Percentiles rank a stretch among this genome's conserved stretches.
These are phyloP conservation scores for Geotrichum restrictum DNA, from an alignment of 1,139 yeast species.

Conservation along the genomic window DNA sequence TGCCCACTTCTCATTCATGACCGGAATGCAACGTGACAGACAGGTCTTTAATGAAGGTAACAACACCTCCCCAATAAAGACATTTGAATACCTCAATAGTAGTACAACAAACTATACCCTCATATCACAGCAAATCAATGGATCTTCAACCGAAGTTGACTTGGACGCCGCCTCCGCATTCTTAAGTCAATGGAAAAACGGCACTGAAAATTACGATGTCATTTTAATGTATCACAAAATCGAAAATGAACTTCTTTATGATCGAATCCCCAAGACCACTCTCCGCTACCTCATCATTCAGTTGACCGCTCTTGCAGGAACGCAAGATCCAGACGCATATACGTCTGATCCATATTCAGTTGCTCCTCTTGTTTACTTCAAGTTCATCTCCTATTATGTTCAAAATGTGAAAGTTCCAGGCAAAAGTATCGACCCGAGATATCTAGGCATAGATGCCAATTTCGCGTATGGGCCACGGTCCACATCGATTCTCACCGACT, in stretches of 20 bases:
- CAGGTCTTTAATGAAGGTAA: neutral
- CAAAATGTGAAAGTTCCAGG: conserved; percentile 3
- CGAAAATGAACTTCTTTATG: neutral
- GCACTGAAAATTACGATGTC: neutral
- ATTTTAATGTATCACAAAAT: neutral
- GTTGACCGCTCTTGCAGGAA: neutral
- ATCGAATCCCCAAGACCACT: neutral
- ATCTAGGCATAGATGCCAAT: conserved; percentile 4
- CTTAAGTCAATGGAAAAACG: neutral
- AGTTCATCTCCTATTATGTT: neutral
- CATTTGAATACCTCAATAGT: neutral
- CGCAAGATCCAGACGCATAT: neutral
- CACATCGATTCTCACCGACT: neutral
- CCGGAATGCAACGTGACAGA: conserved; percentile 2
- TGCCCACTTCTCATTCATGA: conserved; percentile 1
- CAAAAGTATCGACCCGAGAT: neutral
- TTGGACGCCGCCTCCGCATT: neutral
- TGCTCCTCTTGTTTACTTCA: neutral
- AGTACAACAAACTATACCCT: neutral
- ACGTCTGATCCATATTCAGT: neutral
- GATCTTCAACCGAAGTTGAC: neutral
- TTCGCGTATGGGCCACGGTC: neutral
- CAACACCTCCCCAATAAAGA: neutral
- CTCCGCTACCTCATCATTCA: neutral
- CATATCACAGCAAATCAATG: neutral